These are phyloP conservation scores for Raffaelea arxii DNA, from an alignment of 2,329 filamentous ascomycete species.

Conservation along the genomic window DNA sequence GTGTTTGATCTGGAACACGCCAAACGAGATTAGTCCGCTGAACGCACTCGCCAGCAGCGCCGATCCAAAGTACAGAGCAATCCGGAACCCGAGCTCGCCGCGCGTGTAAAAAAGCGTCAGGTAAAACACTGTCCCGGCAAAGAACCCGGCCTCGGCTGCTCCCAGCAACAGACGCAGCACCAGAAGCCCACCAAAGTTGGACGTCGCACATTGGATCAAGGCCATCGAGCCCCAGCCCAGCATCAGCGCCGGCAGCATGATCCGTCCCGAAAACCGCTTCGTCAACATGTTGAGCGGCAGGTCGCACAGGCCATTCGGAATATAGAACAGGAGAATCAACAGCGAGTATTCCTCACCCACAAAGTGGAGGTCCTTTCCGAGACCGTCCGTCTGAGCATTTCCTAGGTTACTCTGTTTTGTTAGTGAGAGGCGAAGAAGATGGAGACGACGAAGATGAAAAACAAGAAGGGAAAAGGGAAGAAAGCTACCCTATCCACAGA, in stretches of 20 bases:
- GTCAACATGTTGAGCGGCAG: conserved; percentile 56
- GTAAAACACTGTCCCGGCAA: conserved; percentile 52
- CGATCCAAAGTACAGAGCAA: conserved; percentile 43
- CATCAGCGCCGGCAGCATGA: conserved; percentile 56
- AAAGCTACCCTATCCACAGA: conserved; percentile 11
- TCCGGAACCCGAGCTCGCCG: conserved; percentile 57
- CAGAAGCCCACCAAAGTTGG: conserved; percentile 57
- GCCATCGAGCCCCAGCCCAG: conserved; percentile 57
- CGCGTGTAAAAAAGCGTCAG: conserved; percentile 59
- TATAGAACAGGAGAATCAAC: conserved; percentile 60
- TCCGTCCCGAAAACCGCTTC: conserved; percentile 56
- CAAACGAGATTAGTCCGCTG: conserved; percentile 51
- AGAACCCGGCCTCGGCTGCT: conserved; percentile 59
- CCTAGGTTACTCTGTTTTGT: conserved; percentile 30
- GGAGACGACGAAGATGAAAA: too few relatives aligned
- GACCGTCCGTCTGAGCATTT: conserved; percentile 42
- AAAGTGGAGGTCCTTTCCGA: conserved; percentile 47
- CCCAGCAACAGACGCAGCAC: conserved; percentile 58
- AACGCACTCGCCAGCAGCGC: conserved; percentile 30
- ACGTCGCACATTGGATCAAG: conserved; percentile 42
- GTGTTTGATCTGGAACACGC: conserved; percentile 34
- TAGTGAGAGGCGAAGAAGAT: too few relatives aligned
- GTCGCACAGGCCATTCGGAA: conserved; percentile 63
- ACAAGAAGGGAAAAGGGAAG: too few relatives aligned
- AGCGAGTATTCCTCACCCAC: conserved; percentile 57